Conservation (phyloP, 768 basidiomycete genomes). For the Russula sp. region DNA sequence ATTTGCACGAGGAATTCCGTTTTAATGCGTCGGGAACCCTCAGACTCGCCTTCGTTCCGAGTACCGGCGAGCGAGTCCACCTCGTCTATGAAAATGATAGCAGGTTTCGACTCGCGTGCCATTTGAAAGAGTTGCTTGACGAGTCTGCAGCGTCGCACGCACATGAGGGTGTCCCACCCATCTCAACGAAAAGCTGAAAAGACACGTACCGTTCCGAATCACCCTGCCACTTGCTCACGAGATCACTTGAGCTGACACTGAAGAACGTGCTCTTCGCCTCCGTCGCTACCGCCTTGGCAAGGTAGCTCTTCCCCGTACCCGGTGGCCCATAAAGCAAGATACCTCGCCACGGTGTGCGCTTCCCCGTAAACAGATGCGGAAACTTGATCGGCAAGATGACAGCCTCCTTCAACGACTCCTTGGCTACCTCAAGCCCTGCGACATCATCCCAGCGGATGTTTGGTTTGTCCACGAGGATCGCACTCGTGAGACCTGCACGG, state of each 20-base stretch:
- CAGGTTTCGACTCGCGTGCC: conserved; percentile 92
- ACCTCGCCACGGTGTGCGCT: conserved; percentile 95
- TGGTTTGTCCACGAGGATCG: conserved; percentile 89
- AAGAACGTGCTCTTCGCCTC: conserved; percentile 99
- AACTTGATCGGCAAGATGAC: conserved; percentile 99
- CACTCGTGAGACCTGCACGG: conserved; percentile 79
- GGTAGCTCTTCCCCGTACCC: conserved; percentile 93
- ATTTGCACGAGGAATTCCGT: conserved; percentile 98
- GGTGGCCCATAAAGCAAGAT: conserved; percentile 97
- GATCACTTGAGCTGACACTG: conserved; percentile 88
- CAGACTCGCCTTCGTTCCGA: conserved; percentile 94
- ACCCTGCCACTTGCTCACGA: conserved; percentile 99
- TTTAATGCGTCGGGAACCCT: conserved; percentile 95
- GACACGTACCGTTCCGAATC: conserved; percentile 84
- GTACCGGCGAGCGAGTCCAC: conserved; percentile 95
- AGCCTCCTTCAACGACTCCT: conserved; percentile 94
- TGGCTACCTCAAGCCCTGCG: conserved; percentile 91
- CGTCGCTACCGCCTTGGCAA: conserved; percentile 98
- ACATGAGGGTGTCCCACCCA: not conserved
- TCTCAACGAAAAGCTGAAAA: not conserved
- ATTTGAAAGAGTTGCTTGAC: conserved; percentile 96
- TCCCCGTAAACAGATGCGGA: conserved; percentile 96
- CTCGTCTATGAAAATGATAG: conserved; percentile 99
- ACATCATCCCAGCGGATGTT: conserved; percentile 99
- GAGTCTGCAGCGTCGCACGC: conserved; percentile 44